Percentiles rank a stretch among this genome's conserved stretches.
Evolutionary conservation across 202 grass and related monocot genomes (phyloP).

Genomic region (Eragrostis tef): DNA sequence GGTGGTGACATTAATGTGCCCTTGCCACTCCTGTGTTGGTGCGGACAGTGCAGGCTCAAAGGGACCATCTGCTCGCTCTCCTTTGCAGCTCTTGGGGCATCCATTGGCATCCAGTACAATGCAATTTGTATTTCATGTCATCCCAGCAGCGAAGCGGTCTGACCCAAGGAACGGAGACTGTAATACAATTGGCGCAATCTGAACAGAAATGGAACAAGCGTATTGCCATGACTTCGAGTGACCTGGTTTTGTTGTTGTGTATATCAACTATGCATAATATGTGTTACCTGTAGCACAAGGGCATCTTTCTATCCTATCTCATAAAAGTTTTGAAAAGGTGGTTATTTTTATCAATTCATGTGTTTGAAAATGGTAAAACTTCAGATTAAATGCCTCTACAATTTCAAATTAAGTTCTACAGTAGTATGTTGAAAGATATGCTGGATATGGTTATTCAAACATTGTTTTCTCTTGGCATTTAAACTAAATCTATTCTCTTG

Average conservation of each 20-base stretch:
- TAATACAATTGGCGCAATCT: conserved; percentile 41
- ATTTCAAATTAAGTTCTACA: neutral
- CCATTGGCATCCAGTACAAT: neutral
- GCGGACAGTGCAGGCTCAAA: neutral
- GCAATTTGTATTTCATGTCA: conserved; percentile 34
- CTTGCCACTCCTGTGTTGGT: conserved; percentile 13
- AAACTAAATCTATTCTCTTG: neutral
- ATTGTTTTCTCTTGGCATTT: neutral
- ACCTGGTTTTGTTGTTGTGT: neutral
- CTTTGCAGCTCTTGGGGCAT: conserved; percentile 16
- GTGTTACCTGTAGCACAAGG: conserved; percentile 19
- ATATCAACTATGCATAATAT: conserved; percentile 35
- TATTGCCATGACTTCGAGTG: neutral
- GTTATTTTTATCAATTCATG: neutral
- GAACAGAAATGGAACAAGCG: neutral
- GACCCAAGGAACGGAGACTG: conserved; percentile 34
- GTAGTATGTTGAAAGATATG: neutral
- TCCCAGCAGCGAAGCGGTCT: conserved; percentile 20
- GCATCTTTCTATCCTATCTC: conserved; percentile 11
- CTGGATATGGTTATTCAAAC: neutral
- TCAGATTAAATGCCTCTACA: neutral
- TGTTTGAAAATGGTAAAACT: neutral
- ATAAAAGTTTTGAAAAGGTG: neutral
- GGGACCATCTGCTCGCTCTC: conserved; percentile 31
- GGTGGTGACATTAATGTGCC: conserved; percentile 25